phyloP scores from a whole-genome alignment of 2,329 filamentous ascomycete species.

The Claviceps sp. region DNA sequence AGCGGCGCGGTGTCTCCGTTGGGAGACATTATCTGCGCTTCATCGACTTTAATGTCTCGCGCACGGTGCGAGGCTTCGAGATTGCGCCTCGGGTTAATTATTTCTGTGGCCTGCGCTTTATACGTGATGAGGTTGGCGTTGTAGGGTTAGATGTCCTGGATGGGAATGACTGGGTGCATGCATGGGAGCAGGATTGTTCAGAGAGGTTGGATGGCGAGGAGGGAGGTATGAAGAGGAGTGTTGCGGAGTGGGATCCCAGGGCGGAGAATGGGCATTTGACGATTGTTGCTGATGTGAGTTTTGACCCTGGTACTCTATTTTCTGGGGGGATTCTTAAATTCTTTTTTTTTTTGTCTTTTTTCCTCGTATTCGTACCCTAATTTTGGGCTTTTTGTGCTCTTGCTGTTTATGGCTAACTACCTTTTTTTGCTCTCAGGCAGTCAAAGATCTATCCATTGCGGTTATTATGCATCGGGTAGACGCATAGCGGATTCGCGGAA shows the following conservation, averaged over 20 bases:
- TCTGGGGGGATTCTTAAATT: no score
- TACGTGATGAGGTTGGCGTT: conserved; percentile 5
- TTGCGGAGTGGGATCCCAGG: conserved; percentile 1
- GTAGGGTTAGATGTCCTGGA: conserved; percentile 6
- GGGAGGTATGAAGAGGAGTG: not conserved
- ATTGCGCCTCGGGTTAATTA: not conserved
- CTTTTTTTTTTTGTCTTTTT: no score
- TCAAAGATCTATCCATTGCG: no score
- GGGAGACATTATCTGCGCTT: conserved; percentile 6
- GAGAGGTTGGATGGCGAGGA: not conserved
- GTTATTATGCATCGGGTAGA: no score
- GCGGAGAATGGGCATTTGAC: conserved; percentile 1
- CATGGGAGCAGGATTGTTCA: conserved; percentile 5
- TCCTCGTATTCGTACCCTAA: no score
- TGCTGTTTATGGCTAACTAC: no score
- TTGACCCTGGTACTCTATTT: no score
- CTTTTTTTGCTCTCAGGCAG: no score
- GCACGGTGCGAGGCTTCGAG: not conserved
- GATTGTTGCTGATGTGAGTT: not conserved
- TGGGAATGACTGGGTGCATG: conserved; percentile 2
- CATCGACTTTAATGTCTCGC: conserved; percentile 4
- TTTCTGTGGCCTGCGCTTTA: conserved; percentile 3
- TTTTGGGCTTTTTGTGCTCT: no score
- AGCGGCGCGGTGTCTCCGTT: not conserved
- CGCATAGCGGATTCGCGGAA: no score